phyloP scores from a whole-genome alignment of 257 asterid species.

The Leonotis leonurus region DNA sequence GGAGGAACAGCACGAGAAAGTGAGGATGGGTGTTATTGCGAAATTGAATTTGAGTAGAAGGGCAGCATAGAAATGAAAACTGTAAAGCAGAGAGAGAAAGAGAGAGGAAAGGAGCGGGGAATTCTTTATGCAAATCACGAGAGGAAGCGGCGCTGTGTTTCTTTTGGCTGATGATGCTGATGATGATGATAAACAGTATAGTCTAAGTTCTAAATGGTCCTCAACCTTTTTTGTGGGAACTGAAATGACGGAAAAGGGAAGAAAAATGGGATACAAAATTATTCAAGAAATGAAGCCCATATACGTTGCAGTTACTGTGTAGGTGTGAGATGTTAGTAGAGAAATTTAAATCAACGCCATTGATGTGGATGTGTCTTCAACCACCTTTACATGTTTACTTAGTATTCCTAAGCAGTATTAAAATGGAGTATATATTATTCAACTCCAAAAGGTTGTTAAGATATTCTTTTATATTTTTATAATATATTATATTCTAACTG shows the following conservation, averaged over 20 bases:
- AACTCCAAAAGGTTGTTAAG: no score
- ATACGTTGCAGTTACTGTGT: neutral
- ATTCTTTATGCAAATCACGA: constrained; percentile 39
- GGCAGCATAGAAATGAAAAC: constrained; percentile 22
- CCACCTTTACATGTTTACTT: no score
- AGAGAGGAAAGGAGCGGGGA: constrained; percentile 13
- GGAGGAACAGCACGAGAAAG: constrained; percentile 29
- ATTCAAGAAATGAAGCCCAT: neutral
- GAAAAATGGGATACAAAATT: neutral
- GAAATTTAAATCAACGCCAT: no score
- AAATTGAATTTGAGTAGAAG: constrained; percentile 18
- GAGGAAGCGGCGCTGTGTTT: constrained; percentile 33
- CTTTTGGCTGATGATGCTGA: no score
- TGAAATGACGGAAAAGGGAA: constrained; percentile 29
- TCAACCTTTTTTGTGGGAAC: constrained; percentile 16
- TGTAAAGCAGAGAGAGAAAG: constrained; percentile 32
- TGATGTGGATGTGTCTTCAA: constrained; percentile 5
- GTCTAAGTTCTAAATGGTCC: neutral
- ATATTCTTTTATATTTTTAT: no score
- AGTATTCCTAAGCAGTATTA: no score
- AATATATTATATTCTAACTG: no score
- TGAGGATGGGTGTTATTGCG: constrained; percentile 18
- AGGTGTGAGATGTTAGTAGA: neutral
- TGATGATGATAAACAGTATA: no score
- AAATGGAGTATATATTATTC: no score